Conservation (phyloP, 352 stramenopile genomes). For the Phytophthora sojae region DNA sequence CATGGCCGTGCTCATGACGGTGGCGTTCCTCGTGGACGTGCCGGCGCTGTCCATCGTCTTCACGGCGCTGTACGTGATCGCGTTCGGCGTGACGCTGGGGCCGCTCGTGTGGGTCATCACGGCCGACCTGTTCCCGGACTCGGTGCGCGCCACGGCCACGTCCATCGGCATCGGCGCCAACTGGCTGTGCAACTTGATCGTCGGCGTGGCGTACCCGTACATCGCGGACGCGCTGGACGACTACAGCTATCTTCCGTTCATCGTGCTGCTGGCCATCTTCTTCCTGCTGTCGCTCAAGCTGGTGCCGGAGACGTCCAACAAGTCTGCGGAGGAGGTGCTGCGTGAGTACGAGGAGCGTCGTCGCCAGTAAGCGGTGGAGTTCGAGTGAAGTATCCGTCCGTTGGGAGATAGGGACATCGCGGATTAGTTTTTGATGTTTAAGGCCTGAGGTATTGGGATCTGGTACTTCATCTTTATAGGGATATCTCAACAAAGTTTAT, state of each 20-base stretch:
- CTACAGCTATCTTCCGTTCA: conserved; percentile 51
- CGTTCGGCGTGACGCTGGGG: too few species aligned
- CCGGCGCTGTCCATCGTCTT: too few species aligned
- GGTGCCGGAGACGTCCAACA: conserved; percentile 63
- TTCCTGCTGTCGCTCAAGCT: conserved; percentile 41
- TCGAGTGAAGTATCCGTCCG: too few species aligned
- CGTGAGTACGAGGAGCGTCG: conserved; percentile 36
- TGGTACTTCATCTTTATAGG: too few species aligned
- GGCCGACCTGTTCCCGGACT: conserved; percentile 16
- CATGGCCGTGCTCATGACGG: too few species aligned
- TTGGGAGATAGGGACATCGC: too few species aligned
- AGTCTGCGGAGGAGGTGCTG: conserved; percentile 58
- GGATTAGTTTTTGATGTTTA: too few species aligned
- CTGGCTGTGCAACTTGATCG: conserved; percentile 55
- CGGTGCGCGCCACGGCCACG: conserved; percentile 3
- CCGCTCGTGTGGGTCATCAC: conserved; percentile 24
- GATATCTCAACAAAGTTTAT: too few species aligned
- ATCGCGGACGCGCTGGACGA: conserved; percentile 45
- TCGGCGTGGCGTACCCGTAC: conserved; percentile 61
- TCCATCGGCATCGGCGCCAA: conserved; percentile 53
- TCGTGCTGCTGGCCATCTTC: conserved; percentile 47
- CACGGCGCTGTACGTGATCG: too few species aligned
- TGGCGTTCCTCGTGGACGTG: too few species aligned
- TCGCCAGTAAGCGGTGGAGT: neutral
- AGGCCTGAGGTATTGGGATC: too few species aligned